phyloP scores from a whole-genome alignment of 2,329 filamentous ascomycete species.

The Ceratocystis colombiana region DNA sequence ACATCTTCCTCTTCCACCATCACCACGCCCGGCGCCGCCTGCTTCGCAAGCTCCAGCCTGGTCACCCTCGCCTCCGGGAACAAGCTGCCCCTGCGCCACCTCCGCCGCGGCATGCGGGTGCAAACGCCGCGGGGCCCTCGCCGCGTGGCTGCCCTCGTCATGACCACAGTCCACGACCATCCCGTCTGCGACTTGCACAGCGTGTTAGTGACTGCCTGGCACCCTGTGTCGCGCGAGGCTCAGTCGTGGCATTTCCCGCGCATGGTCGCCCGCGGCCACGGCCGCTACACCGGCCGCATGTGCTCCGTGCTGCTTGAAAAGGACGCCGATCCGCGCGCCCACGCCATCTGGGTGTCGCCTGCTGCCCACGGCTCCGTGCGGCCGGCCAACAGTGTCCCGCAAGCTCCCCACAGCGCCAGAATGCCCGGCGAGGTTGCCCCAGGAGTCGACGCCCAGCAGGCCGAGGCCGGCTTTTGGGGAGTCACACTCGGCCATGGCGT shows the following conservation, averaged over 20 bases:
- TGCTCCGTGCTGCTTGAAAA: slow-evolving; percentile 49
- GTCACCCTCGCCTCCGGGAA: slow-evolving; percentile 39
- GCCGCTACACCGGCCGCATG: slow-evolving; percentile 42
- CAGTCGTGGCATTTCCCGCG: slow-evolving; percentile 41
- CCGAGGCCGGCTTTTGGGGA: slow-evolving; percentile 36
- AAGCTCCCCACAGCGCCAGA: neutral
- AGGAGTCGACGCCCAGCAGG: too few species aligned
- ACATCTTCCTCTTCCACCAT: slow-evolving; percentile 32
- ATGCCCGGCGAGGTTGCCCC: neutral
- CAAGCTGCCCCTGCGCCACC: slow-evolving; percentile 35
- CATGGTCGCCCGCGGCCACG: slow-evolving; percentile 30
- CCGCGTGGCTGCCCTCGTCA: slow-evolving; percentile 42
- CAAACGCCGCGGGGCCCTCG: slow-evolving; percentile 43
- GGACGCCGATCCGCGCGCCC: slow-evolving; percentile 37
- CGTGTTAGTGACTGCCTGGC: slow-evolving; percentile 50
- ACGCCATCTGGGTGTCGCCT: slow-evolving; percentile 36
- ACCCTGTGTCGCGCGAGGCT: slow-evolving; percentile 41
- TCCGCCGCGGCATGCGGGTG: slow-evolving; percentile 41
- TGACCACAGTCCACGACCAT: slow-evolving; percentile 37
- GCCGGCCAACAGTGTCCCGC: neutral
- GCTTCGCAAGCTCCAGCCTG: slow-evolving; percentile 43
- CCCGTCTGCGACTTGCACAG: slow-evolving; percentile 39
- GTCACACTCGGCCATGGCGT: slow-evolving; percentile 52
- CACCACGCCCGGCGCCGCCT: slow-evolving; percentile 33
- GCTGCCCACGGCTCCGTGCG: neutral